Evolutionary conservation across 768 basidiomycete genomes (phyloP), one percentile per base, ranked within the genome.

Genomic region (Panaeolus cyanescens): DNA sequence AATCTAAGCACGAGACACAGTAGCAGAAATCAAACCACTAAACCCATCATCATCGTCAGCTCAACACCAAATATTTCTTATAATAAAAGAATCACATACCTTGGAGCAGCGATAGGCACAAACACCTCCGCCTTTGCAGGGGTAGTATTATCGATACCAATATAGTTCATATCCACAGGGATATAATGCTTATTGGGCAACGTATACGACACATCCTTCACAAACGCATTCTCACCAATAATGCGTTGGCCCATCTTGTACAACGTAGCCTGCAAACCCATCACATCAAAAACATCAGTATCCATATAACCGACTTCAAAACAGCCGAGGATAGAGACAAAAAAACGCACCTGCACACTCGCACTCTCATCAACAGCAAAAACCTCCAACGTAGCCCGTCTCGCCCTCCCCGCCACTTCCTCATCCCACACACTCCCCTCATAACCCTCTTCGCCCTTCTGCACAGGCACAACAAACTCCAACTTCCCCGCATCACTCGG

Each of bases 151-250:
- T 92, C 90, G 8, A 90, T 70, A 2, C 85, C 86, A 42, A 90
- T 75, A 62, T 92, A 92, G 57, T 74, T 75, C 87, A 94, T 90
- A 72, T 92, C 86, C 53, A 95, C 92, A 0, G 92, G 91, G 66
- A 97, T 85, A 73, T 96, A 98, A 71, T 97, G 96, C 76, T 95
- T 93, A 80, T 99, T 99, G 1, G 96, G 96, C 2, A 97, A 81
- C 40, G 77, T 74, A 75, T 96, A 97, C 13, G 82, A 80, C 32
- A 92, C 89, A 2, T 74, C 74, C 40, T 80, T 70, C 12, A 97
- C 80, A 2, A 77, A 77, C 2, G 73, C 72, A 67, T 93, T 90
- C 71, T 91, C 86, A 1, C 74, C 74, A 30, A 97, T 75, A 64
- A 98, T 80, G 1, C 82, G 80, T 63, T 91, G 83, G 0, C 83